Evolutionary conservation across 768 basidiomycete species (phyloP).

Genomic region (Amanita pseudoporphyria): DNA sequence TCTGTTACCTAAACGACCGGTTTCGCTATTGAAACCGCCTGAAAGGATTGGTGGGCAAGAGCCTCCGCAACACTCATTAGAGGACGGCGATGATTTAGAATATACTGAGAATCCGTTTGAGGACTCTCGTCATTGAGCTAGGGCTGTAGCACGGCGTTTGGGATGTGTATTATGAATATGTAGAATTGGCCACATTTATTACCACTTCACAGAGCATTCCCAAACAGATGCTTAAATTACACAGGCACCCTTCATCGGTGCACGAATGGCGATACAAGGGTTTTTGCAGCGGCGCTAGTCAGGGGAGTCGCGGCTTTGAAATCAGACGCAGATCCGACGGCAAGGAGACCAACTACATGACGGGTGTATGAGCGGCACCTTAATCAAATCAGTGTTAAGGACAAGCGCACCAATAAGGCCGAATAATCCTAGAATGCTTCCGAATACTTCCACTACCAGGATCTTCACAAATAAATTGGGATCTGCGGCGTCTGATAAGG

Average conservation of each 20-base stretch:
- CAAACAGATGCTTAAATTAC: neutral
- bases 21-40: conserved; percentile 39
- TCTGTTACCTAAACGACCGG: conserved; percentile 64
- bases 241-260: conserved; percentile 14
- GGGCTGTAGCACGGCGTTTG: neutral
- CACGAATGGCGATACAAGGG: conserved; percentile 30
- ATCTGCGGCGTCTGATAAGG: conserved; percentile 91
- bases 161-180: neutral
- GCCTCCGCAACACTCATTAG: conserved; percentile 16
- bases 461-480: conserved; percentile 94
- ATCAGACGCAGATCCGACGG: conserved; percentile 58
- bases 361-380: conserved; percentile 4
- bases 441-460: conserved; percentile 92
- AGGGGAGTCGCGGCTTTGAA: conserved; percentile 34
- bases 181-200: neutral
- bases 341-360: conserved; percentile 64
- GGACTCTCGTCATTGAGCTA: conserved; percentile 20
- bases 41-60: conserved; percentile 8
- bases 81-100: conserved; percentile 51
- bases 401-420: conserved; percentile 72
- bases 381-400: neutral
- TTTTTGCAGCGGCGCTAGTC: conserved; percentile 19
- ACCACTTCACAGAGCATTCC: neutral
- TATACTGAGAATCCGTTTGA: conserved; percentile 74
- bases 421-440: conserved; percentile 85